phyloP scores from a whole-genome alignment of 805 yeast species.

The Sugiyamaella marilandica region DNA sequence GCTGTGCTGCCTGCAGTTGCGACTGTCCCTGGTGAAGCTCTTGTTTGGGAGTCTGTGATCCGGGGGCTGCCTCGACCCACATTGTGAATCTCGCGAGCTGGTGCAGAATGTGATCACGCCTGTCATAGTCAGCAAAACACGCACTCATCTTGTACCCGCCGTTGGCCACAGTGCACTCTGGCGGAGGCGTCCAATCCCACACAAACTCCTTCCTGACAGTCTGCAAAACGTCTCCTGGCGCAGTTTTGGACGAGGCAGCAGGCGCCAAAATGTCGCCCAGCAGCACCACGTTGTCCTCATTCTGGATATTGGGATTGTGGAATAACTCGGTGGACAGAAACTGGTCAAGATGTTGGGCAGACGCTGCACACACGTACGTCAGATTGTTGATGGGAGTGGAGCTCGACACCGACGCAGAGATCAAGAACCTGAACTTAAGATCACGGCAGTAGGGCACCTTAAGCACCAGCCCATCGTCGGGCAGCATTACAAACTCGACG shows the following conservation, averaged over 20 bases:
- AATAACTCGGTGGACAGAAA: conserved; percentile 34
- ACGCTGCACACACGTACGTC: conserved; percentile 31
- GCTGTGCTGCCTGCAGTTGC: conserved; percentile 3
- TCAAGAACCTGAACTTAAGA: conserved; percentile 17
- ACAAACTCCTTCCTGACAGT: conserved; percentile 25
- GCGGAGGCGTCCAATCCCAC: conserved; percentile 31
- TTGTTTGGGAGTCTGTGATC: too few species aligned
- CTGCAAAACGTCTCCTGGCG: background rate
- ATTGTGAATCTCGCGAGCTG: conserved; percentile 32
- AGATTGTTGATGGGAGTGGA: conserved; percentile 23
- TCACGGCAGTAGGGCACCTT: conserved; percentile 18
- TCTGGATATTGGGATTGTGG: conserved; percentile 36
- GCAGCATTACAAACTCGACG: conserved; percentile 5
- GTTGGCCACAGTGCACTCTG: conserved; percentile 7
- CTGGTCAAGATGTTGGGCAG: conserved; percentile 27
- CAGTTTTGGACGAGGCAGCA: conserved; percentile 1
- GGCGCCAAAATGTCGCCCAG: conserved; percentile 31
- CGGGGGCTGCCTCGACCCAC: conserved; percentile 27
- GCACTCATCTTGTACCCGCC: conserved; percentile 32
- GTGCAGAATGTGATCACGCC: conserved; percentile 30
- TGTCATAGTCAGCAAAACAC: conserved; percentile 39
- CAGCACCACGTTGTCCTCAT: conserved; percentile 34
- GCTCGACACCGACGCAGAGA: conserved; percentile 9
- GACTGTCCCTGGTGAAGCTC: background rate
- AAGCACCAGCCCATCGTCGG: conserved; percentile 15